These are phyloP conservation scores for Stephania yunnanensis DNA, from an alignment of 164 flowering plant genomes.

Conservation along the genomic window DNA sequence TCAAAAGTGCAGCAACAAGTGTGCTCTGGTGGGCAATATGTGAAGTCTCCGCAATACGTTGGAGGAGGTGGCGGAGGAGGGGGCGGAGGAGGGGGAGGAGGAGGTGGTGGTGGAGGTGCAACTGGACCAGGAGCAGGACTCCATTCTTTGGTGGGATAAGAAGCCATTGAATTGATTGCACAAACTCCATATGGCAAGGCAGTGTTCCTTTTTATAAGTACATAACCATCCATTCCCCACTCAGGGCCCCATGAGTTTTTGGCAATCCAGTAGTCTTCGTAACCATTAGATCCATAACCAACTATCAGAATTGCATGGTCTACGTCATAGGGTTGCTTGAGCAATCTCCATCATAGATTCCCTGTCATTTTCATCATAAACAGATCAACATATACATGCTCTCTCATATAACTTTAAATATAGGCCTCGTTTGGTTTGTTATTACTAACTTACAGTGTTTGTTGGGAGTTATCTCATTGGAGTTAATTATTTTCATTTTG, in stretches of 20 bases:
- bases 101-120: constrained; percentile 35
- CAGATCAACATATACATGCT: too few species aligned
- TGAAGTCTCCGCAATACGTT: constrained; percentile 50
- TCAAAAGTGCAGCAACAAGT: constrained; percentile 66
- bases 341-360: constrained; percentile 68
- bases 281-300: constrained; percentile 61
- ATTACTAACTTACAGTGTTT: too few species aligned
- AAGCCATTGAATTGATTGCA: constrained; percentile 70
- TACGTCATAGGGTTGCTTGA: constrained; percentile 59
- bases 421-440: too few species aligned
- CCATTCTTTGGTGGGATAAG: constrained; percentile 62
- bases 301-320: constrained; percentile 71
- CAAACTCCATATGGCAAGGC: constrained; percentile 45
- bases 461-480: too few species aligned
- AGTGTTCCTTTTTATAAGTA: constrained; percentile 51
- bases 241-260: constrained; percentile 80
- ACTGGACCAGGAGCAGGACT: constrained; percentile 20
- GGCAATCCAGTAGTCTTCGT: constrained; percentile 67
- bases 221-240: constrained; percentile 70
- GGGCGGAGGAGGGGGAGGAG: constrained; percentile 42
- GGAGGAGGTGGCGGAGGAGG: constrained; percentile 60
- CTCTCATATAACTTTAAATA: too few species aligned
- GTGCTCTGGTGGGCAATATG: constrained; percentile 51
- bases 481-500: too few species aligned
- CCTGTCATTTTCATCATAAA: constrained; percentile 31